Evolutionary conservation across 352 stramenopile genomes (phyloP), one percentile per base, ranked within the genome.

Genomic region (Globisporangium cylindrosporum): DNA sequence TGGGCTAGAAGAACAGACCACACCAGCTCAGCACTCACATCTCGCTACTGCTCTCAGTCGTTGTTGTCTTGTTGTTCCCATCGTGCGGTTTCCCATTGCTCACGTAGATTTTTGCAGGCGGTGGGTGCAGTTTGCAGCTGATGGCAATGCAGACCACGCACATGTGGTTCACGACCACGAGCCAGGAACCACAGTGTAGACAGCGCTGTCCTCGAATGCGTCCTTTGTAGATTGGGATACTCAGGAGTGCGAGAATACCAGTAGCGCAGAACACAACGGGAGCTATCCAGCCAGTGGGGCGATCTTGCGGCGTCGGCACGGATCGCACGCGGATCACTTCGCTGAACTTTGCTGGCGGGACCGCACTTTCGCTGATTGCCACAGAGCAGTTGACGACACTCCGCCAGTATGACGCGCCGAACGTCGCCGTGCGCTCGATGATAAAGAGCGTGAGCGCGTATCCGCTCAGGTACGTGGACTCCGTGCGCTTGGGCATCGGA

Each of bases 351-450:
- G 61, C 41, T 0, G 85, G 83, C 8, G 79, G 74, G 4, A 60
- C 49, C 10, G 64, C 60, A 14, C 69, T 83, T 62, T 93, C 83
- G 3, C 72, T 79, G 29, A 90, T 91, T 8, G 59, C 32, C 15
- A 90, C 78, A 0, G 81, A 82, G 67, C 85, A 93, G 27, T 88
- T 81, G n/a, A 86, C 68, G 54, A 93, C 83, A 20, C 79, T 86
- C 12, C 82, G 75, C 85, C 85, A 93, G 61, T 86, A 93, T 20
- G 79, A 68, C 9, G 74, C 62, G 32, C 85, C 85, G 32, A 79
- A 84, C 48, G 75, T 73, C 0, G 69, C 55, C 0, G 72, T 82
- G 25, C 77, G 78, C 56, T 91, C 82, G 20, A 88, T 72, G 46
- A 93, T 76, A 58, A 83, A 68, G 25, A 93, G 66, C 43, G 80